Evolutionary conservation across 352 stramenopile species (phyloP).

Genomic region (Phytophthora europaea): DNA sequence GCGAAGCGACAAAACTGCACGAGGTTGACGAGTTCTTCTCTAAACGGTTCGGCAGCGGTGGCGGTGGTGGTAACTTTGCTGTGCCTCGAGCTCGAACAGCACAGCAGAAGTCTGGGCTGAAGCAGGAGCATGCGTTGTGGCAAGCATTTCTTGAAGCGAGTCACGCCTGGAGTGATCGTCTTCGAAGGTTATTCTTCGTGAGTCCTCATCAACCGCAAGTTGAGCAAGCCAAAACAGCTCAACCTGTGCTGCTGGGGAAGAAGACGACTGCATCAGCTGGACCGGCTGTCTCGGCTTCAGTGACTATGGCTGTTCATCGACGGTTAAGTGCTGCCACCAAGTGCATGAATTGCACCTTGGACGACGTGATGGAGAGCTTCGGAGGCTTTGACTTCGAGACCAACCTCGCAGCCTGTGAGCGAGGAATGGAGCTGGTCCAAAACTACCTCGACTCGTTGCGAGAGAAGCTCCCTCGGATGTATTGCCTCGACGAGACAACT

Average conservation of each 20-base stretch:
- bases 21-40: conserved; percentile 74
- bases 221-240: conserved; percentile 13
- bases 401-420: conserved; percentile 47
- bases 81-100: conserved; percentile 19
- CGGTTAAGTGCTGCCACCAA: conserved; percentile 19
- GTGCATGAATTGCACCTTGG: conserved; percentile 46
- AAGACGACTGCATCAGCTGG: conserved; percentile 5
- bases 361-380: conserved; percentile 55
- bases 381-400: conserved; percentile 68
- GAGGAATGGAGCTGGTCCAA: conserved; percentile 45
- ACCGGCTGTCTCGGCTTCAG: neutral
- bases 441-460: conserved; percentile 52
- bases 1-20: conserved; percentile 60
- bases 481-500: conserved; percentile 45
- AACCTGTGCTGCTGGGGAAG: conserved; percentile 1
- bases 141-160: conserved; percentile 43
- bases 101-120: conserved; percentile 18
- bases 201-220: conserved; percentile 17
- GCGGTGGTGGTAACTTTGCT: conserved; percentile 17
- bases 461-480: conserved; percentile 52
- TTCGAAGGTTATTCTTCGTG: conserved; percentile 60
- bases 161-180: conserved; percentile 51
- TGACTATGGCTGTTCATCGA: neutral
- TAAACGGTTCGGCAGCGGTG: conserved; percentile 24
- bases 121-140: conserved; percentile 41